Conservation (phyloP, 108 stramenopile genomes). For the Skeletonema costatum region DNA sequence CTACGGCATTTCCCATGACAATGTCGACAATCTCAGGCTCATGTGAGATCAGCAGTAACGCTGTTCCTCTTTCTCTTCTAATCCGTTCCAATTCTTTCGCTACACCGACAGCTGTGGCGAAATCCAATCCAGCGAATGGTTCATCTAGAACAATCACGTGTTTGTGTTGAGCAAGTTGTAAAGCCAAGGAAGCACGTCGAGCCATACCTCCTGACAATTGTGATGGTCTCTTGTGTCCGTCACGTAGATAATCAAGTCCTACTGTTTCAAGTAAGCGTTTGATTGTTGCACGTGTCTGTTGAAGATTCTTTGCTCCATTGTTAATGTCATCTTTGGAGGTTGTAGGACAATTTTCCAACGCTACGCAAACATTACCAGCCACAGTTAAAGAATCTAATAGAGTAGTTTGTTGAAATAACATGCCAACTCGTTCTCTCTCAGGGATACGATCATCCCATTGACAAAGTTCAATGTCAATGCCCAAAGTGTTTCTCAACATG, state of each 20-base stretch:
- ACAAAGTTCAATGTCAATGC: conserved; percentile 48
- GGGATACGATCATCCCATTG: conserved; percentile 59
- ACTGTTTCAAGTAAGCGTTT: conserved; percentile 74
- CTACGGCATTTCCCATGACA: conserved; percentile 56
- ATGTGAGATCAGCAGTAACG: conserved; percentile 75
- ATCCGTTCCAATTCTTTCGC: conserved; percentile 71
- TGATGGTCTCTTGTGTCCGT: conserved; percentile 64
- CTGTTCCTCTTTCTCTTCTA: conserved; percentile 55
- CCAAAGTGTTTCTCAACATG: conserved; percentile 38
- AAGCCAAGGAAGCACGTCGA: conserved; percentile 76
- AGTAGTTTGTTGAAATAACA: conserved; percentile 85
- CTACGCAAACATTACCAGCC: conserved; percentile 73
- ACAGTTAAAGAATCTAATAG: conserved; percentile 78
- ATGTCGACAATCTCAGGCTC: conserved; percentile 72
- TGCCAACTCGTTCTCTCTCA: conserved; percentile 61
- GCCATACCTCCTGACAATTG: conserved; percentile 86
- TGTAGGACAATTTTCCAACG: conserved; percentile 55
- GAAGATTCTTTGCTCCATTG: conserved; percentile 7
- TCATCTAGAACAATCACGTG: conserved; percentile 82
- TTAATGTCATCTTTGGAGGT: not conserved
- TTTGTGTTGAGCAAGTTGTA: conserved; percentile 82
- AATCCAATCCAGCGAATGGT: conserved; percentile 81
- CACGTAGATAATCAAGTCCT: conserved; percentile 70
- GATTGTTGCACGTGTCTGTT: conserved; percentile 32
- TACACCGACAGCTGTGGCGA: conserved; percentile 55